Conservation (phyloP, 208 protist genomes). For the Pavlovales sp. region DNA sequence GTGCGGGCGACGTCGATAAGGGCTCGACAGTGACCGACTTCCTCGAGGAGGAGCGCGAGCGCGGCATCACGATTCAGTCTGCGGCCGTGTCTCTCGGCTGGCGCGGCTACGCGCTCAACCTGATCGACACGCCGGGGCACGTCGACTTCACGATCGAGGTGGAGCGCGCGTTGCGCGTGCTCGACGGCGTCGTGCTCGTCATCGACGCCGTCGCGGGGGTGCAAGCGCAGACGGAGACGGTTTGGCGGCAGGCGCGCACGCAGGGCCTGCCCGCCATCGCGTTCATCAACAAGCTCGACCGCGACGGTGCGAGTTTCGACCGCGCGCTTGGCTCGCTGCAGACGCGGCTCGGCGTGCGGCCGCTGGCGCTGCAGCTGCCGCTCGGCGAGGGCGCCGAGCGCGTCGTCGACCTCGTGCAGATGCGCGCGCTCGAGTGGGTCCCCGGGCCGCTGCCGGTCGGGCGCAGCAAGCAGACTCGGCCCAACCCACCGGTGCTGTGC, state of each 20-base stretch:
- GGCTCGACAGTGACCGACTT: slow-evolving; percentile 92
- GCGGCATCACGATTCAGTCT: slow-evolving; percentile 91
- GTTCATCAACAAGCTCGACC: slow-evolving; percentile 68
- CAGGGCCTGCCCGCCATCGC: slow-evolving; percentile 76
- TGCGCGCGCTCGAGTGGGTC: not conserved
- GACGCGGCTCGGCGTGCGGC: not conserved
- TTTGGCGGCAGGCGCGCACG: slow-evolving; percentile 23
- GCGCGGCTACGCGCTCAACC: slow-evolving; percentile 73
- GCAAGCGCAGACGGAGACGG: slow-evolving; percentile 41
- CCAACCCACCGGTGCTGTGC: not conserved
- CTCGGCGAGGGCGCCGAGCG: not conserved
- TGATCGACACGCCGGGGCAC: slow-evolving; percentile 90
- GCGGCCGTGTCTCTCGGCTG: slow-evolving; percentile 83
- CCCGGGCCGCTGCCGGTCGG: too few relatives aligned
- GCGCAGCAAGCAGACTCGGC: not conserved
- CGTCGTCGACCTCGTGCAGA: not conserved
- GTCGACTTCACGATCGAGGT: slow-evolving; percentile 95
- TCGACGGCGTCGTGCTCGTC: slow-evolving; percentile 89
- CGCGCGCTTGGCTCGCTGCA: slow-evolving; percentile 6
- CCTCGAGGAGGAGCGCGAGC: slow-evolving; percentile 88
- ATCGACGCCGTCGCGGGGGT: slow-evolving; percentile 90
- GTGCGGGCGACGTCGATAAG: slow-evolving; percentile 85
- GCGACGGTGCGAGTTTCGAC: slow-evolving; percentile 31
- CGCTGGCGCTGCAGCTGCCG: slow-evolving; percentile 3
- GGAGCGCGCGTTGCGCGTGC: slow-evolving; percentile 87